Evolutionary conservation across 1,284 basidiomycete genomes (phyloP), one percentile per base, ranked within the genome.

Genomic region (Ceratobasidium papillatum): DNA sequence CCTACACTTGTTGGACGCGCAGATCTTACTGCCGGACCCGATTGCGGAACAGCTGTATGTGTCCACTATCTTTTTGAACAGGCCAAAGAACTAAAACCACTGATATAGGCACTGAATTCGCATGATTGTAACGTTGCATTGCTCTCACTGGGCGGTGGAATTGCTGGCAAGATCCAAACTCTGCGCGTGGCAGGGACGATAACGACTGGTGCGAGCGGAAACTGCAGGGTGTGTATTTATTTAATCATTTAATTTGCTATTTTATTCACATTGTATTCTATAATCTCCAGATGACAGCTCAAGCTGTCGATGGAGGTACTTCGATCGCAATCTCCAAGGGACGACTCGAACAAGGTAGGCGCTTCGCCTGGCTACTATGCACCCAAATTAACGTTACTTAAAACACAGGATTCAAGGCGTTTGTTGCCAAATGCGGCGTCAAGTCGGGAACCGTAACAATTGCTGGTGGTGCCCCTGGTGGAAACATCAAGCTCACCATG

Each of bases 401-500:
- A 11, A 4, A 11, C 19, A 4, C n/a, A 61, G 59, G 59, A 25
- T 61, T 61, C n/a, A 61, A 61, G 43, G 59, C 59, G 3, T 61
- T 61, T 34, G 41, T 27, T 11, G 59, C 59, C 7, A 38, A 61
- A 25, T 38, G 36, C 25, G 59, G 59, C 17, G 59, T 43, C 5
- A 43, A 34, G 30, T 41, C 36, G 8, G 36, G 36, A 43, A 43
- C 59, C 25, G 36, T 61, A n/a, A 43, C 59, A 4, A 61, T 59
- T 43, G 36, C 59, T 22, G 59, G 36, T n/a, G 56, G 56, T n/a
- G 56, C 56, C 5, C 59, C 59, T 19, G 30, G 19, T 14, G 59
- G 38, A 45, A 62, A 62, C 25, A 62, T 62, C 36, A 45, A 45
- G 38, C 59, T 62, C 12, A 62, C 59, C 17, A 45, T 62, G 59